These are phyloP conservation scores for Cruciata laevipes DNA, from an alignment of 257 asterid genomes.

Conservation along the genomic window DNA sequence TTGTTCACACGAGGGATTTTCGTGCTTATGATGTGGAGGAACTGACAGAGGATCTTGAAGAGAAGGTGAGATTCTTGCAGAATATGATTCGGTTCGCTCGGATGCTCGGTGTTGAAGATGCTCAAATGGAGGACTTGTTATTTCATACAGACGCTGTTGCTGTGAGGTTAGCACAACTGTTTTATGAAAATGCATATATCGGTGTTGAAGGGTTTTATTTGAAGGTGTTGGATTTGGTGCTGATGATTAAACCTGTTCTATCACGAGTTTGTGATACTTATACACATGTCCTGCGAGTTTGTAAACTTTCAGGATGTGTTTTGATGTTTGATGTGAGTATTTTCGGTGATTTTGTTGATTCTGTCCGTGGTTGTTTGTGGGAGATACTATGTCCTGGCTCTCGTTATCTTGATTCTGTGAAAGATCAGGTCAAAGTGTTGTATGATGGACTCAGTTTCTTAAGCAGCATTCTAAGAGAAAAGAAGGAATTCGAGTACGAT, in stretches of 20 bases:
- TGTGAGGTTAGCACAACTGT: neutral
- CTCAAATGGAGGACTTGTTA: neutral
- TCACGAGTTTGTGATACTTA: neutral
- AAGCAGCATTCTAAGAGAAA: neutral
- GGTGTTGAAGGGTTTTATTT: neutral
- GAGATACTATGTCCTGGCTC: neutral
- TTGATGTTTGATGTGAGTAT: neutral
- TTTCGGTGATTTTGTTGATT: neutral
- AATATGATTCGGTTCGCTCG: conserved; percentile 4
- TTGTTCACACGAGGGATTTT: neutral
- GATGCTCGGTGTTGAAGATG: neutral
- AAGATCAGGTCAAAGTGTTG: neutral
- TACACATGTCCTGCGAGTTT: neutral
- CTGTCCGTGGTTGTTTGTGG: neutral
- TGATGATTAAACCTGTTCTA: conserved; percentile 4
- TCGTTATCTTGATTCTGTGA: neutral
- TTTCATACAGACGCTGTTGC: conserved; percentile 4
- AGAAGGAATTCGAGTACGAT: neutral
- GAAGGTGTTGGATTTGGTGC: neutral
- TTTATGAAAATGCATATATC: neutral
- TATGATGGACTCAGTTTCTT: conserved; percentile 6
- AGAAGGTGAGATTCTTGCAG: conserved; percentile 5
- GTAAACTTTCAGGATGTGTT: neutral
- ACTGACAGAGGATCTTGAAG: neutral
- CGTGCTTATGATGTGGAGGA: neutral